Evolutionary conservation across 2,329 filamentous ascomycete genomes (phyloP), one percentile per base, ranked within the genome.

Genomic region (Reticulascus tulasneorum): DNA sequence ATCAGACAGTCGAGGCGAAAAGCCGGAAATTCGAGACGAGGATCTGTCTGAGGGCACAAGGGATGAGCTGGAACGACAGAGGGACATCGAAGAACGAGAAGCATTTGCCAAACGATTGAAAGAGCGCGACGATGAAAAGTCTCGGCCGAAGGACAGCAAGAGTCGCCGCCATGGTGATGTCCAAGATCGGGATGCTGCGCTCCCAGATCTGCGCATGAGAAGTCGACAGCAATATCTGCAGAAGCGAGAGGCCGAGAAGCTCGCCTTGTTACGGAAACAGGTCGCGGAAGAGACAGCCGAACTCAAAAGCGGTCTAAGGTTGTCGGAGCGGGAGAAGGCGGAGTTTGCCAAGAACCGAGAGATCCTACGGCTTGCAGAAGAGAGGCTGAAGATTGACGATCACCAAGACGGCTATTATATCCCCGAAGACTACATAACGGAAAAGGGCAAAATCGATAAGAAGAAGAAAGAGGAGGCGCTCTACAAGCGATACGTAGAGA

Each of bases 341-440:
- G 87, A 95, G 45, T 97, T 98, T 57, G 83, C 84, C 4, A 83
- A 87, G 54, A 97, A 97, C 54, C 71, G 86, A 29, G 87, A 97
- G 60, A 72, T 90, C 18, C 63, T 95, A 26, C 75, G 82, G 23
- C 69, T 95, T 26, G 87, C 88, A 2, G 86, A 96, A 62, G 88
- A 94, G 57, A 76, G 91, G 16, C 67, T 91, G 37, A 77, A 78
- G 27, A 94, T 98, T 46, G 90, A 97, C 55, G 91, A 97, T 49
- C 82, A 95, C 58, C 77, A 83, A 15, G 90, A 96, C 64, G 91
- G 91, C 3, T 98, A 97, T 62, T 76, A 83, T 47, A 82, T 98
- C 67, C 93, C 91, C 0, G 90, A 96, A 46, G 89, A 96, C 57
- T 95, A 95, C 55, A 91, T 95, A 44, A 95, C 86, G 0, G 89